These are phyloP conservation scores for Penicillium sp. DNA, from an alignment of 2,329 filamentous ascomycete genomes.

Conservation along the genomic window DNA sequence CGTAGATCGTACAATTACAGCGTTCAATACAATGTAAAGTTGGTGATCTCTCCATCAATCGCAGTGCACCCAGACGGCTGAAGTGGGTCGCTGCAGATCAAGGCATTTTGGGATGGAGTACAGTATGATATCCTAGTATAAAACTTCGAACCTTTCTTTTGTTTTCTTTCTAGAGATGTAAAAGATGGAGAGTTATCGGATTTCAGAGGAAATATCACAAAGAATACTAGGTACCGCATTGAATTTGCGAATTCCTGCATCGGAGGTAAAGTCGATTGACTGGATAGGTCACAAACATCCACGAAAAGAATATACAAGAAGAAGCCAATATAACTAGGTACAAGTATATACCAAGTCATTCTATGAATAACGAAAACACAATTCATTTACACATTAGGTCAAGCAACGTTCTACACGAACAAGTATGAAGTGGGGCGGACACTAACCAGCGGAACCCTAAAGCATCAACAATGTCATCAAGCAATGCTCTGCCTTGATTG, in stretches of 20 bases:
- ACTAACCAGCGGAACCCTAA: neutral
- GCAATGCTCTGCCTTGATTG: slow-evolving; percentile 16
- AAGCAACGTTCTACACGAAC: neutral
- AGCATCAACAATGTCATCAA: slow-evolving; percentile 20
- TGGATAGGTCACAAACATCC: neutral
- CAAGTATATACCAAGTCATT: neutral
- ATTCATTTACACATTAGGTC: neutral
- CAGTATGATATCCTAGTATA: neutral
- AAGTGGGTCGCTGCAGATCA: slow-evolving; percentile 13
- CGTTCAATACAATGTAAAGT: neutral
- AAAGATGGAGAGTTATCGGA: too few species aligned
- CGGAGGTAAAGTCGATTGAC: neutral
- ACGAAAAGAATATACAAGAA: neutral
- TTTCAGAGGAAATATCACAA: too few species aligned
- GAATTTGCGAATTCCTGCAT: neutral
- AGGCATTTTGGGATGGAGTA: neutral
- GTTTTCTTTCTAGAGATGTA: neutral
- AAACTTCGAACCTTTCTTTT: neutral
- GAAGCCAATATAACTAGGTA: neutral
- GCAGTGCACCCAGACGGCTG: slow-evolving; percentile 9
- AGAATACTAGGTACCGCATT: neutral
- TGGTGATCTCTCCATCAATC: neutral
- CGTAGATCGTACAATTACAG: neutral
- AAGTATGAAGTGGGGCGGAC: slow-evolving; percentile 1
- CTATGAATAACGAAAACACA: neutral